phyloP scores from a whole-genome alignment of 495 filamentous ascomycete species.

The Aspergillus heteromorphus region DNA sequence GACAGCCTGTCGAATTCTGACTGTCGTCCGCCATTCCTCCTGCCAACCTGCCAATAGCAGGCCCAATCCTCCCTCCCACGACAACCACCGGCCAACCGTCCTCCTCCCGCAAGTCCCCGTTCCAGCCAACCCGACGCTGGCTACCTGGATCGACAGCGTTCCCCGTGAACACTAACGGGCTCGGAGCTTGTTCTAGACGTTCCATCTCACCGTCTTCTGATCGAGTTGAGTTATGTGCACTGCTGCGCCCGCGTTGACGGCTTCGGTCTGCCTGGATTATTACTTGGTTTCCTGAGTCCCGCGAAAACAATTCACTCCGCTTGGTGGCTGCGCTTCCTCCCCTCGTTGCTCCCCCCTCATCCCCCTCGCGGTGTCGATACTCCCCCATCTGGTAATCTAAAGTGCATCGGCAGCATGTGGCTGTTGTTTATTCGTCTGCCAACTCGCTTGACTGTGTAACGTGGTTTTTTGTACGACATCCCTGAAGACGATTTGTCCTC shows the following conservation, averaged over 20 bases:
- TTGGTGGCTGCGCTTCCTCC: slow-evolving; percentile 10
- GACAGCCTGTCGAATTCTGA: not conserved
- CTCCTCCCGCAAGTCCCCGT: not conserved
- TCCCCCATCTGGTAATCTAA: slow-evolving; percentile 9
- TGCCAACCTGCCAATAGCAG: not conserved
- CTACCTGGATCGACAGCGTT: slow-evolving; percentile 13
- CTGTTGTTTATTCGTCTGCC: slow-evolving; percentile 34
- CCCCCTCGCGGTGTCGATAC: slow-evolving; percentile 9
- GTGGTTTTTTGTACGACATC: slow-evolving; percentile 30
- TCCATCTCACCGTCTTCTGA: slow-evolving; percentile 17
- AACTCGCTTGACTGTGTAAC: slow-evolving; percentile 34
- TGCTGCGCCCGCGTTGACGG: slow-evolving; percentile 13
- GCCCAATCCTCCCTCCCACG: too few relatives aligned
- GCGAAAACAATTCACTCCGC: not conserved
- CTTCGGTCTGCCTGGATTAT: slow-evolving; percentile 13
- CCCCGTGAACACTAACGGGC: slow-evolving; percentile 11
- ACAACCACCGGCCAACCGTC: slow-evolving; percentile 6
- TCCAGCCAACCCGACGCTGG: slow-evolving; percentile 3
- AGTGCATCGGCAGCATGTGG: slow-evolving; percentile 40
- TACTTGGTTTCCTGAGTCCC: slow-evolving; percentile 4
- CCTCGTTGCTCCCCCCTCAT: slow-evolving; percentile 1
- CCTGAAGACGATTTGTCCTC: slow-evolving; percentile 12
- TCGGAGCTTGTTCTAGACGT: slow-evolving; percentile 34
- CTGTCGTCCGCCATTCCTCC: not conserved
- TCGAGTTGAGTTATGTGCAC: slow-evolving; percentile 19